Evolutionary conservation across 2,329 filamentous ascomycete species (phyloP), one percentile per base, ranked within the genome.

Genomic region (Penicillium sp.): DNA sequence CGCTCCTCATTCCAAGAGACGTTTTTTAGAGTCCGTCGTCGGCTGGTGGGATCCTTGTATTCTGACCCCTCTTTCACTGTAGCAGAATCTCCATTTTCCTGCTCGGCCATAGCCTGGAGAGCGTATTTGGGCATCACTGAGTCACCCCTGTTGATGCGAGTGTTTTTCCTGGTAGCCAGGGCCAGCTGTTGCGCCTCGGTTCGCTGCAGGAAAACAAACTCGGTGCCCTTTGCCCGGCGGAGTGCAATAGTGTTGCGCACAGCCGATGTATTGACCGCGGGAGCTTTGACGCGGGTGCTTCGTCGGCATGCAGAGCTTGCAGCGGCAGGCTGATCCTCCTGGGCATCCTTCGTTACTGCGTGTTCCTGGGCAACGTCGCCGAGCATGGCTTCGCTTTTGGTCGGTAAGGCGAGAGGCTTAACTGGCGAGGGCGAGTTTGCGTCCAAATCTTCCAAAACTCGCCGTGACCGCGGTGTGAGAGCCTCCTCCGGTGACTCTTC

Each of bases 151-250:
- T 74, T 74, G 24, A 62, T 56, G 41, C 64, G 64, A 9, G 72
- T 74, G 49, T 74, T 74, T 20, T 65, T 63, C 42, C 69, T 64
- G 5, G 71, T 74, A 10, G 60, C 46, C 32, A 73, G 58, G 0
- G 71, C 68, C 23, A 73, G 48, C 32, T 73, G 64, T 51, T 73
- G 71, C 5, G 62, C 60, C 40, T 73, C 70, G 2, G 70, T 68
- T 9, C 63, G 62, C 39, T 72, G 63, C 22, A 66, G 58, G 44
- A 73, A 73, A 23, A 74, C 59, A 42, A 74, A 74, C 41, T 74
- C 72, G 5, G 63, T 72, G 4, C 71, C 71, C 40, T 69, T 72
- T 3, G 70, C 63, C 10, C 71, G 69, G 40, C 71, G 70, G 16
- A 74, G 63, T 4, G 70, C 62, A 40, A 73, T 68, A 6, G 63